These are phyloP conservation scores for Pseudonitzschia delicatissima DNA, from an alignment of 108 stramenopile species.

Conservation along the genomic window DNA sequence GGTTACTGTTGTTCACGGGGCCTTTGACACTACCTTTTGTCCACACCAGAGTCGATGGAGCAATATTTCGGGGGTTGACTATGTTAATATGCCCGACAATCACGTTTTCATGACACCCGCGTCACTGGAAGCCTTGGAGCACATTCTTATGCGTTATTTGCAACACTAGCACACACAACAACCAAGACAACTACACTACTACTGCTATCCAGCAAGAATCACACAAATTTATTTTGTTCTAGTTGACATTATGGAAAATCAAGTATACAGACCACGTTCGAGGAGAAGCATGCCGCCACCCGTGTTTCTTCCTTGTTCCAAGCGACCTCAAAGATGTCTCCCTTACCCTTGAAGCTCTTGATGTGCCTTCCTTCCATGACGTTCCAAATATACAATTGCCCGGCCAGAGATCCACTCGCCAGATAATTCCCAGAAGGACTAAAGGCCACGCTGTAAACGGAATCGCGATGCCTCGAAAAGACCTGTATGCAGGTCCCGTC, in stretches of 20 bases:
- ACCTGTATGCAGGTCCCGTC: conserved; percentile 80
- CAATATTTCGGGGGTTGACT: background rate
- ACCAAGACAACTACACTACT: background rate
- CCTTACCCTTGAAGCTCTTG: conserved; percentile 86
- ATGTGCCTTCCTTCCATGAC: conserved; percentile 69
- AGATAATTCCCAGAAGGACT: conserved; percentile 84
- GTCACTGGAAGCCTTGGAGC: background rate
- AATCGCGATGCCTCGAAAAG: conserved; percentile 82
- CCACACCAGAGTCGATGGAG: conserved; percentile 21
- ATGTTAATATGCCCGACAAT: conserved; percentile 10
- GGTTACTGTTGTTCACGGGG: conserved; percentile 7
- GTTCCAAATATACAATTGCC: conserved; percentile 91
- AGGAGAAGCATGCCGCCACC: conserved; percentile 88
- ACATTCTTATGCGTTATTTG: background rate
- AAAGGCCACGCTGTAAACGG: conserved; percentile 88
- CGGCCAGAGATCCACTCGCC: conserved; percentile 84
- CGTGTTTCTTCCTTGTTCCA: conserved; percentile 91
- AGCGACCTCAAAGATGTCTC: conserved; percentile 92
- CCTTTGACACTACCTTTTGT: conserved; percentile 14
- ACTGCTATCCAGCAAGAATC: background rate
- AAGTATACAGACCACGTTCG: conserved; percentile 83
- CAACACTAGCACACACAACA: too few species aligned
- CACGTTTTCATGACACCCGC: conserved; percentile 13
- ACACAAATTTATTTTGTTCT: conserved; percentile 7
- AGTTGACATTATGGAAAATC: conserved; percentile 52